Percentiles rank a stretch among this genome's conserved stretches.
Conservation (phyloP, 371 early-diverging fungal genomes). For the Fennellomyces sp. region DNA sequence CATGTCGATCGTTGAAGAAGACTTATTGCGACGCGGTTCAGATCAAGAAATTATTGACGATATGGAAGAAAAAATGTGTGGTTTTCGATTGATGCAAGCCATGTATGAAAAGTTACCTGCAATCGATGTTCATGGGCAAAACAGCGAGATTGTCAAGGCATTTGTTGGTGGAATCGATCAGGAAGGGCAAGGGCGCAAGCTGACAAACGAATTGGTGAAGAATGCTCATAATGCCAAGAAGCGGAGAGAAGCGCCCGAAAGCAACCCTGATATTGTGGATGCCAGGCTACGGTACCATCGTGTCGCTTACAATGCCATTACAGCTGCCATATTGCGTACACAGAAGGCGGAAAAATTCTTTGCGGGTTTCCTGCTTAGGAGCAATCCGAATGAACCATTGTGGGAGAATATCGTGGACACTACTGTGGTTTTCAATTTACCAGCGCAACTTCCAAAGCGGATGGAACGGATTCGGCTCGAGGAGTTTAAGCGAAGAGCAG, state of each 20-base stretch:
- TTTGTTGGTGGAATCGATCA: neutral
- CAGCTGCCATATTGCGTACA: constrained; percentile 59
- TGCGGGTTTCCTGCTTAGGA: constrained; percentile 48
- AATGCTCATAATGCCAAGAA: neutral
- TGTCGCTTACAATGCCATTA: constrained; percentile 63
- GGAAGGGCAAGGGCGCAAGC: neutral
- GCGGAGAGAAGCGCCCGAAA: neutral
- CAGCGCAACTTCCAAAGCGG: constrained; percentile 25
- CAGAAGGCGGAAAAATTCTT: constrained; percentile 50
- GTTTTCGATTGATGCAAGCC: constrained; percentile 37
- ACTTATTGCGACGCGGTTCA: constrained; percentile 23
- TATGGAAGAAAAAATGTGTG: constrained; percentile 50
- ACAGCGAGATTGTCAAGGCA: neutral
- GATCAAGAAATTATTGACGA: constrained; percentile 41
- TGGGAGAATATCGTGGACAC: constrained; percentile 64
- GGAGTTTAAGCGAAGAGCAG: constrained; percentile 20
- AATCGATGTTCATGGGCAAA: constrained; percentile 24
- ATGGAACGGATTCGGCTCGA: constrained; percentile 37
- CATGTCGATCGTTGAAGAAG: constrained; percentile 35
- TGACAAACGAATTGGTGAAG: neutral
- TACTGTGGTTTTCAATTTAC: constrained; percentile 11
- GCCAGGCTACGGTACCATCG: constrained; percentile 47
- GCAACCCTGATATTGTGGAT: neutral
- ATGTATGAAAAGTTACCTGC: constrained; percentile 39
- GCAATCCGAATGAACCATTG: constrained; percentile 37